Evolutionary conservation across 495 filamentous ascomycete species (phyloP).

Genomic region (Opeltia flavorubescens): DNA sequence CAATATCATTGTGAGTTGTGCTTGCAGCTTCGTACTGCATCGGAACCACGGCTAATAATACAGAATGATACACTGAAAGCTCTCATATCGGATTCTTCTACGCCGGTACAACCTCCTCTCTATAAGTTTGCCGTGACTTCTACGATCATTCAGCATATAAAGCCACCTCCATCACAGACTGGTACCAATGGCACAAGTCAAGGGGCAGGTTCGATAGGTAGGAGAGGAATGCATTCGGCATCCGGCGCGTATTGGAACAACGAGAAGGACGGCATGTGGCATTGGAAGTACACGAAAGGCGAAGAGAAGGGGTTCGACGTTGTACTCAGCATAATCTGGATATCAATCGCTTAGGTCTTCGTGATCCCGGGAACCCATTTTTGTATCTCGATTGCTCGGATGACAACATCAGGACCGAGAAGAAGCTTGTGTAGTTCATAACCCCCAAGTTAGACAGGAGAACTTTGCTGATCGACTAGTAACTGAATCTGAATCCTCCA

Average conservation of each 20-base stretch:
- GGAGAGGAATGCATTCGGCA: slow-evolving; percentile 91
- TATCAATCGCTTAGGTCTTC: slow-evolving; percentile 32
- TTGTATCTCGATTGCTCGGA: no score
- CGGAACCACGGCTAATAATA: slow-evolving; percentile 1
- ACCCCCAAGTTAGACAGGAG: no score
- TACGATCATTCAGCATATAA: slow-evolving; percentile 88
- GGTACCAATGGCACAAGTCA: background rate
- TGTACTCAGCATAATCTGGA: slow-evolving; percentile 86
- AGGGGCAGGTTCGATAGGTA: slow-evolving; percentile 30
- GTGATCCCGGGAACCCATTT: no score
- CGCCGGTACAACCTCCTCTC: slow-evolving; percentile 29
- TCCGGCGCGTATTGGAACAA: slow-evolving; percentile 95
- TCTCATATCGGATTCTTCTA: slow-evolving; percentile 64
- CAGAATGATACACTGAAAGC: slow-evolving; percentile 78
- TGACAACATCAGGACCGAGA: no score
- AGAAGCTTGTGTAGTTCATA: no score
- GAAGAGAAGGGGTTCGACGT: slow-evolving; percentile 80
- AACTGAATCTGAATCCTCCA: slow-evolving; percentile 57
- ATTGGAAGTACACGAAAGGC: slow-evolving; percentile 78
- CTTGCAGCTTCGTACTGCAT: background rate
- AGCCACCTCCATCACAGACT: slow-evolving; percentile 33
- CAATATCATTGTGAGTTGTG: slow-evolving; percentile 64
- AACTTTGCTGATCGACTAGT: slow-evolving; percentile 16
- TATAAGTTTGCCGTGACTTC: slow-evolving; percentile 94
- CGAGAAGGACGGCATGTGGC: slow-evolving; percentile 96